Evolutionary conservation across 2,329 filamentous ascomycete genomes (phyloP).

Genomic region (Sporothrix inflata): DNA sequence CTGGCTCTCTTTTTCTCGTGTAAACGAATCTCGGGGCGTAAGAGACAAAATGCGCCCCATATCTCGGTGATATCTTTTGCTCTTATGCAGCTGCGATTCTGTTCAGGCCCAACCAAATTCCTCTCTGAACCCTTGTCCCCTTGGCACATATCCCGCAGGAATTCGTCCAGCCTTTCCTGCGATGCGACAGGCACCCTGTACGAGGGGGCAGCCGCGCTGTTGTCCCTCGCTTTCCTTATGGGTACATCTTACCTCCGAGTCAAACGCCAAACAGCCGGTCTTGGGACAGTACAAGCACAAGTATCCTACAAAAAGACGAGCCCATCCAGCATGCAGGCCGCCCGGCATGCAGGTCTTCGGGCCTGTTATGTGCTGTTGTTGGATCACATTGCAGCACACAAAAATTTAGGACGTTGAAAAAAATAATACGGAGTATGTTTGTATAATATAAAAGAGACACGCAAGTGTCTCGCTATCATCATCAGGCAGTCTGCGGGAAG

Average conservation of each 20-base stretch:
- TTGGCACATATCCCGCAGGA: neutral
- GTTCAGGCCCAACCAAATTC: neutral
- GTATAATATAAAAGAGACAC: neutral
- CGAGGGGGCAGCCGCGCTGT: neutral
- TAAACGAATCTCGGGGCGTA: neutral
- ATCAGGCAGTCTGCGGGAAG: neutral
- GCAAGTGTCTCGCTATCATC: slow-evolving; percentile 15
- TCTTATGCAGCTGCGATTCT: neutral
- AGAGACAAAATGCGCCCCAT: neutral
- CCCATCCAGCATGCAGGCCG: neutral
- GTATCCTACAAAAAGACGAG: too few relatives aligned
- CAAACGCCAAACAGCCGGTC: neutral
- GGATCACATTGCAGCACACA: slow-evolving; percentile 15
- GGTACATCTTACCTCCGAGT: neutral
- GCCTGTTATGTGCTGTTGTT: neutral
- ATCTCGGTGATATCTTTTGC: neutral
- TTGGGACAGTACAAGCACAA: neutral
- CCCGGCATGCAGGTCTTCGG: slow-evolving; percentile 14
- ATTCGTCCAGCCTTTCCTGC: neutral
- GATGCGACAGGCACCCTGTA: neutral
- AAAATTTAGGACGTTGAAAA: neutral
- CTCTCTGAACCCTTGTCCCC: neutral
- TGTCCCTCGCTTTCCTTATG: neutral
- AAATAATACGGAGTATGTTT: neutral
- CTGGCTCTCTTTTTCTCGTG: too few relatives aligned